Conservation (phyloP, 176 grass and related monocot genomes). For the Carex parvula region DNA sequence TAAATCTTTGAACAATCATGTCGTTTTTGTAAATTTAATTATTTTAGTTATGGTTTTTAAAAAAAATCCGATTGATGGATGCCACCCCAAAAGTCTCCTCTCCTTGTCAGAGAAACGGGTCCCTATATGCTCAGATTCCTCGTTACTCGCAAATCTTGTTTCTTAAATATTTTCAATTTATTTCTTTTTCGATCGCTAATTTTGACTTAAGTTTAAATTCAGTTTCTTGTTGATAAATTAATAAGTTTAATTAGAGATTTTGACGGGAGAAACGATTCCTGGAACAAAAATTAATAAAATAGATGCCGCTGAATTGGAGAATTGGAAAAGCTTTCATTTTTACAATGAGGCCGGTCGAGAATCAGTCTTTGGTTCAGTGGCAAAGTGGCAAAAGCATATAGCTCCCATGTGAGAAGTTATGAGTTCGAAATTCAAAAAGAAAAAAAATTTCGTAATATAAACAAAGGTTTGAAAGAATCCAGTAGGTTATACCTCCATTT, state of each 20-base stretch:
- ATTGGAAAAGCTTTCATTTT: neutral
- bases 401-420: too few species aligned
- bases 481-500: too few species aligned
- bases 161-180: neutral
- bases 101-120: neutral
- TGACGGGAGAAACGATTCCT: neutral
- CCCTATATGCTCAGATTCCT: neutral
- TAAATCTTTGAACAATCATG: too few species aligned
- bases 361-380: too few species aligned
- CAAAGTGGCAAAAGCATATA: too few species aligned
- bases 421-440: too few species aligned
- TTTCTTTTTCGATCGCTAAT: neutral
- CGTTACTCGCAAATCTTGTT: neutral
- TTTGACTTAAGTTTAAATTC: neutral
- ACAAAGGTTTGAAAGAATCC: too few species aligned
- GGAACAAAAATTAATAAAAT: neutral
- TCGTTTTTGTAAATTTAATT: too few species aligned
- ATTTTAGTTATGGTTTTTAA: too few species aligned
- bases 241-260: neutral
- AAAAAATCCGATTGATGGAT: too few species aligned
- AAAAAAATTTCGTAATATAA: too few species aligned
- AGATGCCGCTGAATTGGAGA: neutral
- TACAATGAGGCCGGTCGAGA: neutral
- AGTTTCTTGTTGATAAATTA: neutral
- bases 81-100: neutral